Evolutionary conservation across 495 filamentous ascomycete genomes (phyloP).

Genomic region (Lindgomyces ingoldianus): DNA sequence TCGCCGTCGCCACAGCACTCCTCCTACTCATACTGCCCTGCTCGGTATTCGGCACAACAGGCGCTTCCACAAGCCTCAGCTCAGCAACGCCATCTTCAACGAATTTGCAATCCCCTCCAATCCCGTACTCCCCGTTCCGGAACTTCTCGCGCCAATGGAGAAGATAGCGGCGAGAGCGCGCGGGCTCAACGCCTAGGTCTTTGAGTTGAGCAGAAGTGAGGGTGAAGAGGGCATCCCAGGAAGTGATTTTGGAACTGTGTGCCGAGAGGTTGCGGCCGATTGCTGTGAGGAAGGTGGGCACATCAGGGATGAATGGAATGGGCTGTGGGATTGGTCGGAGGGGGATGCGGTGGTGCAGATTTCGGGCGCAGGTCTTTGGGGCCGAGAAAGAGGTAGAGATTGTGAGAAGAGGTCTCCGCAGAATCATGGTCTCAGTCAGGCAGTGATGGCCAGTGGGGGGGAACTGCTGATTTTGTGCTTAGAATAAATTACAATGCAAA

Average conservation of each 20-base stretch:
- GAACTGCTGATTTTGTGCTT: background rate
- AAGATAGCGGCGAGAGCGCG: constrained; percentile 79
- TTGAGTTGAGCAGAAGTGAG: constrained; percentile 73
- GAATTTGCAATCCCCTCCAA: constrained; percentile 73
- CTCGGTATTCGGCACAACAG: constrained; percentile 29
- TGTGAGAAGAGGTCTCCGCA: constrained; percentile 32
- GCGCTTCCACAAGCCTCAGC: constrained; percentile 66
- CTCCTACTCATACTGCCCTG: background rate
- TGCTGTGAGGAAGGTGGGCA: constrained; percentile 80
- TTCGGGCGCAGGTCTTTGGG: constrained; percentile 12
- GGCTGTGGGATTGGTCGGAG: constrained; percentile 62
- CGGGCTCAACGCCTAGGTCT: constrained; percentile 81
- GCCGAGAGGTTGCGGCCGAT: constrained; percentile 85
- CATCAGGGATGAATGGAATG: constrained; percentile 84
- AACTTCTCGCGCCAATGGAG: constrained; percentile 84
- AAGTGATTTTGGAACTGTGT: constrained; percentile 78
- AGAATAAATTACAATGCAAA: no score
- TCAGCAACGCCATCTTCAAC: constrained; percentile 73
- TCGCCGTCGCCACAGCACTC: constrained; percentile 44
- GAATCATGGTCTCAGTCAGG: constrained; percentile 30
- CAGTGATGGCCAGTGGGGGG: background rate
- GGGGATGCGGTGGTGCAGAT: constrained; percentile 40
- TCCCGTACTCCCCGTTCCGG: constrained; percentile 68
- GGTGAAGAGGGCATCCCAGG: constrained; percentile 86
- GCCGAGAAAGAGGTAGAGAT: constrained; percentile 17